Evolutionary conservation across 345 rosid species (phyloP).

Genomic region (Jatropha curcas): DNA sequence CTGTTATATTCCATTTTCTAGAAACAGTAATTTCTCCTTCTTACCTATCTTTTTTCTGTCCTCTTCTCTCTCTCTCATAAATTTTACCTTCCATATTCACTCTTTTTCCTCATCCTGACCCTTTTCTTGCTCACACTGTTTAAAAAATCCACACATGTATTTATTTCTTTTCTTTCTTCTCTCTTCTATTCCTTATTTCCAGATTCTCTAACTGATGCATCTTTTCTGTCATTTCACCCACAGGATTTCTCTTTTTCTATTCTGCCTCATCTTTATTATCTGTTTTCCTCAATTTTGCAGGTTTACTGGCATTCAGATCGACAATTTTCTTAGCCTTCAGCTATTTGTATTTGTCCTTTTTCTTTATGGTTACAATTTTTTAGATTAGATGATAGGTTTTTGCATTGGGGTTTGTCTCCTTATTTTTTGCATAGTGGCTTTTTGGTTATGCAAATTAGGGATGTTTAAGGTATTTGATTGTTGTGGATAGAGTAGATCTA

Average conservation of each 20-base stretch:
- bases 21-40: not conserved
- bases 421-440: not conserved
- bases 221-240: not conserved
- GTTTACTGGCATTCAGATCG: not conserved
- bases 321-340: not conserved
- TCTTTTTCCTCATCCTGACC: not conserved
- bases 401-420: not conserved
- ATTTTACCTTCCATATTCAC: not conserved
- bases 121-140: not conserved
- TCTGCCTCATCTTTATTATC: not conserved
- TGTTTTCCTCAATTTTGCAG: not conserved
- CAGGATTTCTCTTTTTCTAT: not conserved
- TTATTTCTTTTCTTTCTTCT: not conserved
- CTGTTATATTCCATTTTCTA: not conserved
- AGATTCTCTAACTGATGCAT: not conserved
- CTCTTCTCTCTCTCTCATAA: too few species aligned
- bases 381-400: too few species aligned
- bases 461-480: not conserved
- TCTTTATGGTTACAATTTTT: not conserved
- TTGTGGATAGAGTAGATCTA: not conserved
- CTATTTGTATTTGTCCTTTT: not conserved
- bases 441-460: not conserved
- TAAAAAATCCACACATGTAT: not conserved
- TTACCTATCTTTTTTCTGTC: too few species aligned
- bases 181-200: not conserved